phyloP scores from a whole-genome alignment of 1,284 basidiomycete genomes.

The Xerocomus nothofagi region DNA sequence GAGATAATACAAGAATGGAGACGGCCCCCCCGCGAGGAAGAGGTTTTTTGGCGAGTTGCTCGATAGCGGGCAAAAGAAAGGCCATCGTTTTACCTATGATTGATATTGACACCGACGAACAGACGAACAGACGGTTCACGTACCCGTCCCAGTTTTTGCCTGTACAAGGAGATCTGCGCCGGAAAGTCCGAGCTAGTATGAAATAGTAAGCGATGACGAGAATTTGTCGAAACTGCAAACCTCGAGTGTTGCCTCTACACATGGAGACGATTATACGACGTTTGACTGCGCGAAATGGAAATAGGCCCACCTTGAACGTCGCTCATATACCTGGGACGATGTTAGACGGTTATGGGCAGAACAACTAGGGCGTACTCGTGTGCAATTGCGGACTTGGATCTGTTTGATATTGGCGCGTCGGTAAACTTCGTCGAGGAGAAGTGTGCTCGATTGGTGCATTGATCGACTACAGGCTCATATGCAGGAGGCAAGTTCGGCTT shows the following conservation, averaged over 20 bases:
- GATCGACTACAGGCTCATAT: conserved; percentile 11
- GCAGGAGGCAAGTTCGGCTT: conserved; percentile 9
- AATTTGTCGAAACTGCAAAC: conserved; percentile 12
- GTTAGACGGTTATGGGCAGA: conserved; percentile 15
- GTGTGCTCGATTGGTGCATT: conserved; percentile 22
- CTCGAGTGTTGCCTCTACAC: conserved; percentile 38
- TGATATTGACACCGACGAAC: not conserved
- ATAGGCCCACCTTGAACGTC: conserved; percentile 41
- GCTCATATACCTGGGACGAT: conserved; percentile 36
- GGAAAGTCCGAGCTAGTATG: conserved; percentile 34
- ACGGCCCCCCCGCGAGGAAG: conserved; percentile 24
- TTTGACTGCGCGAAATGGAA: not conserved
- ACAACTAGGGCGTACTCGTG: conserved; percentile 38
- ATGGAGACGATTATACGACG: conserved; percentile 3
- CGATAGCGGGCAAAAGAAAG: conserved; percentile 85
- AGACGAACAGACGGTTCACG: not conserved
- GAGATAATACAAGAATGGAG: conserved; percentile 72
- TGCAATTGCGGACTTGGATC: conserved; percentile 39
- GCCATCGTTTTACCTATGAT: conserved; percentile 80
- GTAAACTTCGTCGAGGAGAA: conserved; percentile 29
- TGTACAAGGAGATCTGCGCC: conserved; percentile 46
- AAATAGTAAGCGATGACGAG: conserved; percentile 7
- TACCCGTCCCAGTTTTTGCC: conserved; percentile 49
- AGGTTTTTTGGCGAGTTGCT: conserved; percentile 53
- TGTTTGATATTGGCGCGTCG: conserved; percentile 32